These are phyloP conservation scores for Nannizziopsis barbatae DNA, from an alignment of 2,329 filamentous ascomycete genomes.

Conservation along the genomic window DNA sequence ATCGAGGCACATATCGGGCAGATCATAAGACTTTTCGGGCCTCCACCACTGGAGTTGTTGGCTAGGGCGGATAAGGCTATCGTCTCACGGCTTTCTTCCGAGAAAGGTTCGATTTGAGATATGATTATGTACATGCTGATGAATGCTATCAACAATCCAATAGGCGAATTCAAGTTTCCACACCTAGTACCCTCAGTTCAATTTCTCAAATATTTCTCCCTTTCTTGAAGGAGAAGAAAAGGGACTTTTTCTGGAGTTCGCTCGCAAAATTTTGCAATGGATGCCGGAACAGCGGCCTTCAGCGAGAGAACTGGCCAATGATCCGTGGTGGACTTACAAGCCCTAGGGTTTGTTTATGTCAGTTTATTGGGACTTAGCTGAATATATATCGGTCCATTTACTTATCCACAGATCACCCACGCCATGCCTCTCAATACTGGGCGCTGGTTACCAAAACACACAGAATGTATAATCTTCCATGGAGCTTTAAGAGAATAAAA, in stretches of 20 bases:
- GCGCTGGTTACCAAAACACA: too few relatives aligned
- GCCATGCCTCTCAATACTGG: too few relatives aligned
- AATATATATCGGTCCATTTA: too few relatives aligned
- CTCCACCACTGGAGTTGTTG: slow-evolving; percentile 1
- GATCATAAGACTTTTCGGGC: slow-evolving; percentile 16
- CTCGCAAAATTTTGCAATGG: slow-evolving; percentile 25
- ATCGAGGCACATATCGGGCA: slow-evolving; percentile 14
- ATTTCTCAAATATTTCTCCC: slow-evolving; percentile 1
- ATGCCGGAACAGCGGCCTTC: slow-evolving; percentile 23
- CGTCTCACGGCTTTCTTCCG: neutral
- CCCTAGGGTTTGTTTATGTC: neutral
- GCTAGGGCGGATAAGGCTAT: slow-evolving; percentile 1
- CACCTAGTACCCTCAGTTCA: slow-evolving; percentile 1
- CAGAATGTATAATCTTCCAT: too few relatives aligned
- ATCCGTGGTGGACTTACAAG: slow-evolving; percentile 20
- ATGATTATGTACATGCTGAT: too few relatives aligned
- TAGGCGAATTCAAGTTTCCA: slow-evolving; percentile 6
- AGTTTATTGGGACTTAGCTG: too few relatives aligned
- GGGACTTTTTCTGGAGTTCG: slow-evolving; percentile 22
- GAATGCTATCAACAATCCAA: neutral
- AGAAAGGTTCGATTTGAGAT: neutral
- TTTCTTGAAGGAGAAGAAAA: slow-evolving; percentile 18
- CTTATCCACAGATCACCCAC: too few relatives aligned
- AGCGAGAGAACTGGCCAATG: slow-evolving; percentile 23
- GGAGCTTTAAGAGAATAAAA: too few relatives aligned